Evolutionary conservation across 371 early-diverging fungal genomes (phyloP).

Genomic region (Coemansia sp.): DNA sequence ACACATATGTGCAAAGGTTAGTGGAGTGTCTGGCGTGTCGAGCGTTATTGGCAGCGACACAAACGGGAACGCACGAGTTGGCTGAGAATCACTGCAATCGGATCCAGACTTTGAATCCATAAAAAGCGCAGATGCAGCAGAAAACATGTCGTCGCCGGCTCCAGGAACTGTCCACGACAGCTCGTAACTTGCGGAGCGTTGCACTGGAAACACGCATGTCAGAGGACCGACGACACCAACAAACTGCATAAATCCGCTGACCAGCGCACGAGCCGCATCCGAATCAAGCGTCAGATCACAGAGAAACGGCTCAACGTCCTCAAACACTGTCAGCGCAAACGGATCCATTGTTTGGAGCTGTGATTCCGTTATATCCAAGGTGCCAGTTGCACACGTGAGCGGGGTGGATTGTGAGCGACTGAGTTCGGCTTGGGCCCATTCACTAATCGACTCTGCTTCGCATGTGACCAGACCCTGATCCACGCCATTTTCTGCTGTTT

Average conservation of each 20-base stretch:
- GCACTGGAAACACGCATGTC: slow-evolving; percentile 12
- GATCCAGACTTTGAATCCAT: background rate
- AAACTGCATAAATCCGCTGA: slow-evolving; percentile 28
- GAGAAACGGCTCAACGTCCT: slow-evolving; percentile 34
- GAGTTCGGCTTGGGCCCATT: background rate
- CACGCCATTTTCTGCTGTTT: background rate
- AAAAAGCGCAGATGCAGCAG: background rate
- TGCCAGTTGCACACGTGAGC: background rate
- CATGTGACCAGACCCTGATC: background rate
- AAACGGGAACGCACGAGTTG: slow-evolving; percentile 11
- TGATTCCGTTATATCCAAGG: too few species aligned
- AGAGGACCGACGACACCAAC: slow-evolving; percentile 31
- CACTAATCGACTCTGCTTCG: background rate
- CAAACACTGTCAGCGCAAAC: slow-evolving; percentile 27
- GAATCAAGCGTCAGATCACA: slow-evolving; percentile 19
- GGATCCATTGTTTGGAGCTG: slow-evolving; percentile 13
- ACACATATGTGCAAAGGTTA: slow-evolving; percentile 15
- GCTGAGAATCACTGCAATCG: background rate
- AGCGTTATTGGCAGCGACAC: slow-evolving; percentile 21
- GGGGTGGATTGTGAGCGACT: background rate
- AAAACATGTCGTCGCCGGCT: slow-evolving; percentile 7
- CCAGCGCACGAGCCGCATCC: slow-evolving; percentile 2
- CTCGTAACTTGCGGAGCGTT: background rate
- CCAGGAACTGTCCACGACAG: slow-evolving; percentile 16
- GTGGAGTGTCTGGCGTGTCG: slow-evolving; percentile 26